These are phyloP conservation scores for Afroboletus lepidellus DNA, from an alignment of 1,284 basidiomycete species.

Conservation along the genomic window DNA sequence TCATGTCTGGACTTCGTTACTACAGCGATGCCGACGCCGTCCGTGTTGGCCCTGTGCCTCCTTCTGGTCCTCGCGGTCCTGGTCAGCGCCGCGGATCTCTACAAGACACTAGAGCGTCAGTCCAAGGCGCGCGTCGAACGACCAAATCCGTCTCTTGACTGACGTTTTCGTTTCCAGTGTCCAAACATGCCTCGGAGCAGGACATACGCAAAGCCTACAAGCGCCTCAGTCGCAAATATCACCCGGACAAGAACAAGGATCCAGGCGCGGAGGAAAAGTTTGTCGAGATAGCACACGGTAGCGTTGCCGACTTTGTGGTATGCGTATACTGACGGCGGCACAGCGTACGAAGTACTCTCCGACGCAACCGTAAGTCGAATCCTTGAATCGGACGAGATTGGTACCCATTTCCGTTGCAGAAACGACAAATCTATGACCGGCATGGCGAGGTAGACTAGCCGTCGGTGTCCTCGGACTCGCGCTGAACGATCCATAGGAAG, in stretches of 20 bases:
- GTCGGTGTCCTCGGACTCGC: not conserved
- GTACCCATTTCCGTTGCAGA: conserved; percentile 44
- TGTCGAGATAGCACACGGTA: conserved; percentile 86
- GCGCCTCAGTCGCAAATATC: conserved; percentile 83
- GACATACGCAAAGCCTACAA: conserved; percentile 93
- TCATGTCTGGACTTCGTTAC: not conserved
- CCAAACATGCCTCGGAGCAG: conserved; percentile 75
- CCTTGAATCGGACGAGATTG: conserved; percentile 1
- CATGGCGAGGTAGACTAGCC: conserved; percentile 71
- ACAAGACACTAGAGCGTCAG: conserved; percentile 74
- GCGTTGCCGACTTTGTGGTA: conserved; percentile 22
- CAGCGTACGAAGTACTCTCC: conserved; percentile 92
- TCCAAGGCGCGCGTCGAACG: conserved; percentile 36
- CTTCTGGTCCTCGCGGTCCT: conserved; percentile 47
- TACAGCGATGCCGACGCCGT: conserved; percentile 27
- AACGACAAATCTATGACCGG: conserved; percentile 88
- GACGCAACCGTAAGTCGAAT: conserved; percentile 58
- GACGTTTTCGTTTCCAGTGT: conserved; percentile 49
- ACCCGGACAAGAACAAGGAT: conserved; percentile 93
- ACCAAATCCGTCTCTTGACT: conserved; percentile 31
- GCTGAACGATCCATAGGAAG: conserved; percentile 55
- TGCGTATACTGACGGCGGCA: conserved; percentile 8
- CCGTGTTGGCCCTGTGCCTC: conserved; percentile 37
- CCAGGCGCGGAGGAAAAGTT: conserved; percentile 81
- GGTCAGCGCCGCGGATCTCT: conserved; percentile 65